Base-by-base conservation (phyloP, 2,329 filamentous ascomycete genomes). In the Aureobasidium sp. region DNA sequence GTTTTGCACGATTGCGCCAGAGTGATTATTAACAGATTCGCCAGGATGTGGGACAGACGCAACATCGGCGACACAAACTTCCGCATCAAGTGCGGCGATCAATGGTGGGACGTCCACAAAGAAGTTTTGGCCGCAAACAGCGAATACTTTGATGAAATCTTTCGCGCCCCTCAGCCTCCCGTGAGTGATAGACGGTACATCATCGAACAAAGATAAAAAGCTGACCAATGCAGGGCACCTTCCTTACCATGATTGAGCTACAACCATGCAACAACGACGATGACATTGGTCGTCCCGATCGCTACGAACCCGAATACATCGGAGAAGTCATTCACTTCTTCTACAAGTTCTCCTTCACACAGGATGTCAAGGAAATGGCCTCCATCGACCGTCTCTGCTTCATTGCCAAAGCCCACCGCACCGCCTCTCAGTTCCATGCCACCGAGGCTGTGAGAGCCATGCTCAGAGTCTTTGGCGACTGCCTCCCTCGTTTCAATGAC, bases 301-400 rank as follows among this genome's bases (percentile, higher is more conserved):
- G 32, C n/a, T 48, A 48, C 44, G 14, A 48, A 3, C 32, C 34
- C 22, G 29, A 38, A 22, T 38, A 48, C 32, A 29, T 48, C n/a
- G 44, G 38, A 27, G 44, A 50, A 40, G 34, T 30, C 17, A 32
- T 40, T 7, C 47, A 39, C 35, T 50, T 50, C 47, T 40, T 50
- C 35, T 50, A 39, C 47, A 29, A 40, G 16, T 50, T 39, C 47
- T 11, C 7, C 24, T 30, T 50, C 35, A 40, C 35, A 16, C 24
- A 16, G 16, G 19, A 32, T 19, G 41, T 45, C 17, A 39, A 21
- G 5, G 32, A 48, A 25, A 19, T 54, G 34, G 32, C 41, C 14
- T 39, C 10, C 4, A 11, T 30, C 30, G 30, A 39, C 17, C 42
- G 34, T 24, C 29, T 53, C 50, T 40, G 17, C 17, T 25, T 22